Conservation (phyloP, 2,329 filamentous ascomycete genomes). For the Phaeosphaeria sp. region DNA sequence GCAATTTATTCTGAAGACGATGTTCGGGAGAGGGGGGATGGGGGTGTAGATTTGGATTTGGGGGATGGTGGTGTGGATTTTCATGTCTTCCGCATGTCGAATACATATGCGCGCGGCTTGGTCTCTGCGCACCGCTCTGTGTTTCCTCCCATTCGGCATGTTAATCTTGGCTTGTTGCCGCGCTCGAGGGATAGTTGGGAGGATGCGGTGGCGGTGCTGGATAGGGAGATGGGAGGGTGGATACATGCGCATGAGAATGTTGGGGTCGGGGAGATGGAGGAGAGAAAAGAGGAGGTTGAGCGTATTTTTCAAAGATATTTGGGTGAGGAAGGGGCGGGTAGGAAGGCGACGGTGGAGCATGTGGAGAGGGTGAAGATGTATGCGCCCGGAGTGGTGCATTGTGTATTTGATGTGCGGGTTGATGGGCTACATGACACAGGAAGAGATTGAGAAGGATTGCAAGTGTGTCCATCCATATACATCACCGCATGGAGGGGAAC, state of each 20-base stretch:
- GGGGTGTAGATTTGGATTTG: background rate
- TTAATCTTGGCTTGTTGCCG: conserved; percentile 66
- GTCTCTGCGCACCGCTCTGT: background rate
- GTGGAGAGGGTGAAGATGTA: conserved; percentile 63
- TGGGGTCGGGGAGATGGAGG: conserved; percentile 40
- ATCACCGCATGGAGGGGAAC: background rate
- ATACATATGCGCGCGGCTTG: conserved; percentile 41
- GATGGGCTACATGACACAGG: background rate
- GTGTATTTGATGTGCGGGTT: conserved; percentile 62
- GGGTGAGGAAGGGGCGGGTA: conserved; percentile 31
- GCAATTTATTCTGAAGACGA: conserved; percentile 13
- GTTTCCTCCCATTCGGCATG: conserved; percentile 57
- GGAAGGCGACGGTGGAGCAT: conserved; percentile 54
- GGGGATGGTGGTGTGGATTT: conserved; percentile 23
- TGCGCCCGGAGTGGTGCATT: conserved; percentile 67
- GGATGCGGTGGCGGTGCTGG: conserved; percentile 57
- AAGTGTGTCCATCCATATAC: background rate
- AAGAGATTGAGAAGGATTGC: background rate
- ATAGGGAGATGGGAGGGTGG: conserved; percentile 59
- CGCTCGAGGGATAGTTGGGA: conserved; percentile 58
- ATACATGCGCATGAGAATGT: conserved; percentile 68
- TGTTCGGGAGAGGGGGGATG: too few relatives aligned
- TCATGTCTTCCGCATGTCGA: conserved; percentile 51
- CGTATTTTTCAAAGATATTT: conserved; percentile 45
- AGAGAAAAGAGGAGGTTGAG: conserved; percentile 45